These are phyloP conservation scores for Berkeleyomyces rouxiae DNA, from an alignment of 2,329 filamentous ascomycete species.

Conservation along the genomic window DNA sequence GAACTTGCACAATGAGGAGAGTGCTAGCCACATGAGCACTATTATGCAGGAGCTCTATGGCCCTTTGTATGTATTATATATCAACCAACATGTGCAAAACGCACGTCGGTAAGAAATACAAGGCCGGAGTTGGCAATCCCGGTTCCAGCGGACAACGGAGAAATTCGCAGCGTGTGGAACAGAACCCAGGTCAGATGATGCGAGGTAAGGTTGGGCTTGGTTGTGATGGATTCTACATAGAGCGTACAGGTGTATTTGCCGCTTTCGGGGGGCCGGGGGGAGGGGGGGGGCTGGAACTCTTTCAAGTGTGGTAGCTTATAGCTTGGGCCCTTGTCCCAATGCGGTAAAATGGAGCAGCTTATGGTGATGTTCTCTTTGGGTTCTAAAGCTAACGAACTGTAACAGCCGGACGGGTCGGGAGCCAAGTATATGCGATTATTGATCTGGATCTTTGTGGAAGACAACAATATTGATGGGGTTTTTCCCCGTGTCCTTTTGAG, in stretches of 20 bases:
- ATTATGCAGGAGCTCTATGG: too few relatives aligned
- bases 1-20: background rate
- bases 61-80: too few relatives aligned
- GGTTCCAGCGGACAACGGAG: background rate
- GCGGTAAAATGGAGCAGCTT: background rate
- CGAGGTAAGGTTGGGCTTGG: background rate
- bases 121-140: background rate
- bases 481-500: too few relatives aligned
- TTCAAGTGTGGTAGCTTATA: background rate
- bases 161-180: background rate
- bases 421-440: background rate
- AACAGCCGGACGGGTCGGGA: background rate
- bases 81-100: background rate
- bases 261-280: too few relatives aligned
- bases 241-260: background rate
- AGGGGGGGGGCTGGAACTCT: too few relatives aligned
- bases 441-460: too few relatives aligned
- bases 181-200: background rate
- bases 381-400: background rate
- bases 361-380: background rate
- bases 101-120: background rate
- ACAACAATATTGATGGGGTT: background rate
- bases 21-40: too few relatives aligned
- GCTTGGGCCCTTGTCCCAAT: background rate
- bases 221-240: background rate